Conservation (phyloP, 75 land plant species). For the Sequoiadendron giganteum region DNA sequence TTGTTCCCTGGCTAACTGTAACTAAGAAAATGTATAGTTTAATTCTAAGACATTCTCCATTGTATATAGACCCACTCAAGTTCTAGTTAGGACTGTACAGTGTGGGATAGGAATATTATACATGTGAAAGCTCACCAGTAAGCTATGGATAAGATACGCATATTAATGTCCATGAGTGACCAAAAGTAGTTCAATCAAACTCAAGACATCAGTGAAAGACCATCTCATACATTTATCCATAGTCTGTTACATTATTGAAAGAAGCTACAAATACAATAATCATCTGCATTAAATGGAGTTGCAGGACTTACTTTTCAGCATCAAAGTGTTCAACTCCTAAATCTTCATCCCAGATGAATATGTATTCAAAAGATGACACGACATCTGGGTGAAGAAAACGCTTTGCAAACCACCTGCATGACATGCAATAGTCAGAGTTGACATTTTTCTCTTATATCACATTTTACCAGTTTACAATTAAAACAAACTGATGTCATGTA, state of each 20-base stretch:
- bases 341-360: conserved; percentile 98
- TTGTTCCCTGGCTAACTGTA: neutral
- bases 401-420: conserved; percentile 95
- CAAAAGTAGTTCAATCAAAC: too few relatives aligned
- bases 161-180: too few relatives aligned
- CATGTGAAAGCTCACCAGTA: neutral
- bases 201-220: neutral
- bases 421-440: neutral
- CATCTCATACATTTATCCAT: neutral
- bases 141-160: neutral
- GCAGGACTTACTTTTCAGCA: conserved; percentile 69
- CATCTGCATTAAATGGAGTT: neutral
- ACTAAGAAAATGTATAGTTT: neutral
- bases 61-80: neutral
- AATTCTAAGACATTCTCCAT: neutral
- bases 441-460: neutral
- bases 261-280: conserved; percentile 2
- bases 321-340: conserved; percentile 89
- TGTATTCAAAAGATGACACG: conserved; percentile 84
- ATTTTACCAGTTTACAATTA: neutral
- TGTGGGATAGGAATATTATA: neutral
- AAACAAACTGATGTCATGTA: neutral
- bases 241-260: too few relatives aligned
- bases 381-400: conserved; percentile 94
- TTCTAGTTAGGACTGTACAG: neutral